phyloP scores from a whole-genome alignment of 768 basidiomycete species.

The Collybiopsis luxurians region DNA sequence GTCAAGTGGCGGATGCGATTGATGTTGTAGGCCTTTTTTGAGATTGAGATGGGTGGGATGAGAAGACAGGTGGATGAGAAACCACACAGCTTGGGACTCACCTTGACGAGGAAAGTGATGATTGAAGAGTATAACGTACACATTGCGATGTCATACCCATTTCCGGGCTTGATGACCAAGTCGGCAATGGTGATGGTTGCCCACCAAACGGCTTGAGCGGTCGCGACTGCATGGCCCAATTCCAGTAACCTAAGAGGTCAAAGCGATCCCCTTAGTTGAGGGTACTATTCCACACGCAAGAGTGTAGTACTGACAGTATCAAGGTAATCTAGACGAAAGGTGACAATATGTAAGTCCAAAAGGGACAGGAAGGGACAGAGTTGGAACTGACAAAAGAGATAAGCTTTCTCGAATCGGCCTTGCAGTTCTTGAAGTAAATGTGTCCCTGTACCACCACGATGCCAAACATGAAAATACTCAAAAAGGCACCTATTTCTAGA shows the following conservation, averaged over 20 bases:
- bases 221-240: constrained; percentile 1
- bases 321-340: neutral
- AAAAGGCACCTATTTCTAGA: constrained; percentile 3
- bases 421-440: constrained; percentile 3
- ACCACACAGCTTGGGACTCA: neutral
- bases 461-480: constrained; percentile 4
- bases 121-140: neutral
- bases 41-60: neutral
- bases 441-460: neutral
- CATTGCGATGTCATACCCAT: neutral
- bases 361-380: neutral
- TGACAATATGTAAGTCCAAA: neutral
- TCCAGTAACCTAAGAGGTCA: constrained; percentile 11
- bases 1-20: constrained; percentile 21
- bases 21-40: constrained; percentile 20
- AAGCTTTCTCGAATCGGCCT: neutral
- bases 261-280: too few species aligned
- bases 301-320: constrained; percentile 1
- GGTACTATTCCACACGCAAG: too few species aligned
- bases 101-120: neutral
- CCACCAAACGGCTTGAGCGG: constrained; percentile 8
- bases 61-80: neutral
- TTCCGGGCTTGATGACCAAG: constrained; percentile 7
- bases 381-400: neutral
- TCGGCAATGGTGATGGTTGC: constrained; percentile 8